Conservation (phyloP, 352 stramenopile species). For the Pythium aristosporum region DNA sequence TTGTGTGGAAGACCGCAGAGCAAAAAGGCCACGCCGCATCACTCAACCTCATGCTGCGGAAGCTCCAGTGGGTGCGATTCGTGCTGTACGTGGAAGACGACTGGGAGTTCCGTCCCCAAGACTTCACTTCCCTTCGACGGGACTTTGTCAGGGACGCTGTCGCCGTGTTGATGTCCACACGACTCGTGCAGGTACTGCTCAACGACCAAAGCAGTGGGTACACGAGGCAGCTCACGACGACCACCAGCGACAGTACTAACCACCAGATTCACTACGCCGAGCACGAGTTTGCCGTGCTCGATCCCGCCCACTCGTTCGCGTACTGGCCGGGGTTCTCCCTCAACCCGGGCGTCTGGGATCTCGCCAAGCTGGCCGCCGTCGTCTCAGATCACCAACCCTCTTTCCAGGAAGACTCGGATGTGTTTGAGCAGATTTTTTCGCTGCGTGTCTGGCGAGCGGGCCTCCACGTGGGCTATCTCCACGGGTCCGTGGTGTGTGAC, state of each 20-base stretch:
- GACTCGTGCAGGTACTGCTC: conserved; percentile 42
- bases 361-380: conserved; percentile 13
- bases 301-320: conserved; percentile 38
- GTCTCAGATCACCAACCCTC: neutral
- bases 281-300: conserved; percentile 50
- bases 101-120: conserved; percentile 33
- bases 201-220: conserved; percentile 51
- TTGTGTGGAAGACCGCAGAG: conserved; percentile 32
- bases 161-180: conserved; percentile 23
- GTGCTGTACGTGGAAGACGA: conserved; percentile 71
- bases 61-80: conserved; percentile 34
- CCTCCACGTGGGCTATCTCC: conserved; percentile 32
- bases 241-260: neutral
- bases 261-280: conserved; percentile 35
- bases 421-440: conserved; percentile 40
- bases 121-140: no score
- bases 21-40: conserved; percentile 49
- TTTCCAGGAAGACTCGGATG: conserved; percentile 31
- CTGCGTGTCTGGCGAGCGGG: conserved; percentile 34
- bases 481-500: conserved; percentile 1
- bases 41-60: conserved; percentile 40
- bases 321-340: conserved; percentile 70
- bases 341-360: conserved; percentile 59
- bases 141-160: conserved; percentile 28
- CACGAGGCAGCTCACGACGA: neutral